Evolutionary conservation across 176 grass and related monocot species (phyloP).

Genomic region (Panicum miliaceum): DNA sequence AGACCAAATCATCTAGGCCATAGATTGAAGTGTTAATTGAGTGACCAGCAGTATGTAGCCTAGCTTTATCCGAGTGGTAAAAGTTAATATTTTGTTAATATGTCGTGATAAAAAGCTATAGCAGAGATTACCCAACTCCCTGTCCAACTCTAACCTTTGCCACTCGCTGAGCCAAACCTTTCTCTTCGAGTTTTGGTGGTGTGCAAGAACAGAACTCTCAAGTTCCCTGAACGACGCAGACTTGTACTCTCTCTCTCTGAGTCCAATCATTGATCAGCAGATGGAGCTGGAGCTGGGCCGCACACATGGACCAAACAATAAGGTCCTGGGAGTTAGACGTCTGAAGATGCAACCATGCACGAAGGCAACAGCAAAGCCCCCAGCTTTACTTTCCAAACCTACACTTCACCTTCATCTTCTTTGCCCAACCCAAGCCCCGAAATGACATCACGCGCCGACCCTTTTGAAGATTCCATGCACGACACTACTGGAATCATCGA

Average conservation of each 20-base stretch:
- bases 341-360: slow-evolving; percentile 6
- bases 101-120: neutral
- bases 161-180: neutral
- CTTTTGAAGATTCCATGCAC: slow-evolving; percentile 14
- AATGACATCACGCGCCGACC: slow-evolving; percentile 12
- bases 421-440: neutral
- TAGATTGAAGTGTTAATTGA: too few relatives aligned
- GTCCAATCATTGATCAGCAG: neutral
- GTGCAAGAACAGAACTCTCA: neutral
- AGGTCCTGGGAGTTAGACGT: neutral
- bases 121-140: neutral
- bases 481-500: neutral
- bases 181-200: neutral
- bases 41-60: too few relatives aligned
- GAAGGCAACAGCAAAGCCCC: neutral
- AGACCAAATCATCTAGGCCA: too few relatives aligned
- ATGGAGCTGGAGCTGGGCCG: neutral
- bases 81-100: neutral
- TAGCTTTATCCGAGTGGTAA: neutral
- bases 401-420: neutral
- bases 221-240: neutral
- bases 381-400: neutral
- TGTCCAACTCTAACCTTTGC: neutral
- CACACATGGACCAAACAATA: neutral
- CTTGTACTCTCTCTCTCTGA: neutral